A percentile compares a stretch with the other conserved stretches of the same genome.
These are phyloP conservation scores for Asterophora lycoperdoides DNA, from an alignment of 768 basidiomycete genomes.

Conservation along the genomic window DNA sequence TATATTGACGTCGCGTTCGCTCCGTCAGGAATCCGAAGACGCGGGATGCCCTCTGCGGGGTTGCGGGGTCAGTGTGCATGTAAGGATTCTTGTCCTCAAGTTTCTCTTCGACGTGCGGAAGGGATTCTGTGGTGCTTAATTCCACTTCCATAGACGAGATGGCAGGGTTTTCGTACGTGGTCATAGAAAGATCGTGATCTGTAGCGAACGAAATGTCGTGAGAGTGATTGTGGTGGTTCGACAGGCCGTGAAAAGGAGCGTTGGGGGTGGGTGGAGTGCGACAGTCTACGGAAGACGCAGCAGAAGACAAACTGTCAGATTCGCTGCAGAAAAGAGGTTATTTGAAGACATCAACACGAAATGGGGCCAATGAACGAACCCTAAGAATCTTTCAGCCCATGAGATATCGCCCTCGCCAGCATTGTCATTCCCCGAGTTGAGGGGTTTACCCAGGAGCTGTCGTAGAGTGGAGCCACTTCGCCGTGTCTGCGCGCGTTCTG, in stretches of 20 bases:
- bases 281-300: slow-evolving; percentile 45
- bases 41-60: slow-evolving; percentile 68
- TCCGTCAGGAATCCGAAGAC: slow-evolving; percentile 69
- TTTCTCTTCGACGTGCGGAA: slow-evolving; percentile 23
- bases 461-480: slow-evolving; percentile 71
- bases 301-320: slow-evolving; percentile 37
- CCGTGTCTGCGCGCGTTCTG: slow-evolving; percentile 50
- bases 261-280: slow-evolving; percentile 48
- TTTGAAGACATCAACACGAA: not conserved
- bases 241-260: slow-evolving; percentile 33
- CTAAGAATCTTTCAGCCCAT: slow-evolving; percentile 75
- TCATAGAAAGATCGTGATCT: slow-evolving; percentile 44
- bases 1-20: slow-evolving; percentile 31
- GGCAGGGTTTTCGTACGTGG: slow-evolving; percentile 38
- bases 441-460: slow-evolving; percentile 61
- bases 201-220: slow-evolving; percentile 40
- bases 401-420: slow-evolving; percentile 69
- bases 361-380: slow-evolving; percentile 35
- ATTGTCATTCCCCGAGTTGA: slow-evolving; percentile 20
- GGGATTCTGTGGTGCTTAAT: slow-evolving; percentile 49
- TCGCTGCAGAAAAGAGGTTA: slow-evolving; percentile 32
- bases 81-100: slow-evolving; percentile 28
- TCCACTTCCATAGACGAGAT: slow-evolving; percentile 79
- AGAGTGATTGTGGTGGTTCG: slow-evolving; percentile 24
- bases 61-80: slow-evolving; percentile 35